phyloP scores from a whole-genome alignment of 495 filamentous ascomycete genomes.

The Aspergillus taichungensis region DNA sequence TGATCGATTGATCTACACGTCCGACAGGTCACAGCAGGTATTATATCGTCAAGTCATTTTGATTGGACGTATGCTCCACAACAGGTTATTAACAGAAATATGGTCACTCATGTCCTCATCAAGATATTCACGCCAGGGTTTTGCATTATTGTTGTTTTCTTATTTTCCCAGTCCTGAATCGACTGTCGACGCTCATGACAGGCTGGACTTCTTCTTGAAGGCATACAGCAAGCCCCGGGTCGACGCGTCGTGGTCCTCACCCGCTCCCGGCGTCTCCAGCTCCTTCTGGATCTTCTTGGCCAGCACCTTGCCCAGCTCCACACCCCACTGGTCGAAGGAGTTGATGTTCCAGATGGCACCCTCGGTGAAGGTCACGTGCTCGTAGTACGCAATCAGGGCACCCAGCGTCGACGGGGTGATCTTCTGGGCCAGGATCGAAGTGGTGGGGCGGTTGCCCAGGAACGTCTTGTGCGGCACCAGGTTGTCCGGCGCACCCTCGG shows the following conservation, averaged over 20 bases:
- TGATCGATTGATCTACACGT: too few species aligned
- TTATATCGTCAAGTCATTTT: too few species aligned
- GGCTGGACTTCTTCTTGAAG: constrained; percentile 64
- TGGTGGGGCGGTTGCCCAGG: constrained; percentile 94
- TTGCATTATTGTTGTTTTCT: constrained; percentile 14
- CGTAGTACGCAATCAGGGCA: constrained; percentile 95
- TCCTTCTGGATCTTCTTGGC: constrained; percentile 83
- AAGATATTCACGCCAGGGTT: constrained; percentile 15
- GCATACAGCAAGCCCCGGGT: constrained; percentile 82
- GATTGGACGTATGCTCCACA: too few species aligned
- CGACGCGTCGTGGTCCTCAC: constrained; percentile 67
- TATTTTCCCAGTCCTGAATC: constrained; percentile 5
- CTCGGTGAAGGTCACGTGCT: constrained; percentile 96
- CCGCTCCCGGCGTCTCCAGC: constrained; percentile 64
- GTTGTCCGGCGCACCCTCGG: constrained; percentile 75
- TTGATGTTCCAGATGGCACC: constrained; percentile 99
- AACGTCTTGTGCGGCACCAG: constrained; percentile 98
- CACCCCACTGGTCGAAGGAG: constrained; percentile 98
- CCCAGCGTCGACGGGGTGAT: constrained; percentile 92
- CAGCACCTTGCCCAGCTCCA: constrained; percentile 92
- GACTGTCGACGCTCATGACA: constrained; percentile 22
- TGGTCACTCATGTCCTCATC: constrained; percentile 16
- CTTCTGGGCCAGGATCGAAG: constrained; percentile 84
- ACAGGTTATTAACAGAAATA: background rate
- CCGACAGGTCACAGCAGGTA: too few species aligned